These are phyloP conservation scores for Populus euphratica DNA, from an alignment of 345 rosid genomes.

Conservation along the genomic window DNA sequence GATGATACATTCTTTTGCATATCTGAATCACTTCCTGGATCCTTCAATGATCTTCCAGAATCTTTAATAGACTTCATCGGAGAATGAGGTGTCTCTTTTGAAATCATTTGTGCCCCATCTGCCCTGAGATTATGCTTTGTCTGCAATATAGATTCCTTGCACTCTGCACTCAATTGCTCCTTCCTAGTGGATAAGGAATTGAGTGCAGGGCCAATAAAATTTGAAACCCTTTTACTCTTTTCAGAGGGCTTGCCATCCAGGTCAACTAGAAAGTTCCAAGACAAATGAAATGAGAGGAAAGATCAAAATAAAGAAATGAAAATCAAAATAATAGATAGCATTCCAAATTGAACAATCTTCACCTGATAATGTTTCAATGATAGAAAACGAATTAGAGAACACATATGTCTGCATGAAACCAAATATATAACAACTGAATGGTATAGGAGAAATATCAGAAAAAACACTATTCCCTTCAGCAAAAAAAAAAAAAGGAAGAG, in stretches of 20 bases:
- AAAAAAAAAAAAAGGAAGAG: background rate
- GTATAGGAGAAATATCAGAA: background rate
- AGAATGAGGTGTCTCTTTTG: conserved; percentile 35
- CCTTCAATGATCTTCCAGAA: conserved; percentile 30
- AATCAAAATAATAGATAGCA: conserved; percentile 5
- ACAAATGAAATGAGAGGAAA: conserved; percentile 1
- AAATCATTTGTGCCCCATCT: conserved; percentile 33
- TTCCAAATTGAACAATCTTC: conserved; percentile 23
- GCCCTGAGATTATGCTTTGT: conserved; percentile 31
- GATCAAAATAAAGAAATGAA: conserved; percentile 1
- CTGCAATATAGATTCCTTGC: conserved; percentile 43
- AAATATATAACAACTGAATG: background rate
- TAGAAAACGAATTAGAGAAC: conserved; percentile 91
- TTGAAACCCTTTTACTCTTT: conserved; percentile 36
- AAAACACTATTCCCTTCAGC: background rate
- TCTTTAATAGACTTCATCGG: conserved; percentile 39
- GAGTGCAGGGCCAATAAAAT: conserved; percentile 29
- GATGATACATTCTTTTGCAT: conserved; percentile 21
- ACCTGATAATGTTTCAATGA: conserved; percentile 89
- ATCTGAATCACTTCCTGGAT: conserved; percentile 34
- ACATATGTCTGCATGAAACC: conserved; percentile 75
- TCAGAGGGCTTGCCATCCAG: conserved; percentile 61
- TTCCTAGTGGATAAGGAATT: conserved; percentile 39
- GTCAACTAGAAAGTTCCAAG: conserved; percentile 47
- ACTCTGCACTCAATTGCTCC: conserved; percentile 38